phyloP scores from a whole-genome alignment of 176 grass and related monocot species.

The Themeda triandra region DNA sequence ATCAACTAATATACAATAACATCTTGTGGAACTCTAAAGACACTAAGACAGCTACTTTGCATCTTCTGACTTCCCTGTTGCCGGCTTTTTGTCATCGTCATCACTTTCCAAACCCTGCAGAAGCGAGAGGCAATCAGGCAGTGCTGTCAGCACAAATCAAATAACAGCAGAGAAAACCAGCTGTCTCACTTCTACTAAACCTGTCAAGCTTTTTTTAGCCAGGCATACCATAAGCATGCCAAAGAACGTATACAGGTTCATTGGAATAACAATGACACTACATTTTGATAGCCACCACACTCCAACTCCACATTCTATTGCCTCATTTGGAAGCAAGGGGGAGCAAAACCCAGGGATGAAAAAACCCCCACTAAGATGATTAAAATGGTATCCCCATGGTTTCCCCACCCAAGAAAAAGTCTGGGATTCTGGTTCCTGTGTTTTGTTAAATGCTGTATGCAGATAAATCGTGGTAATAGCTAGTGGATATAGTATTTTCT shows the following conservation, averaged over 20 bases:
- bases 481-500: neutral
- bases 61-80: conserved; percentile 32
- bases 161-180: neutral
- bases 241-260: neutral
- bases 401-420: too few species aligned
- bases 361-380: too few species aligned
- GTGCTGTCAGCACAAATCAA: conserved; percentile 17
- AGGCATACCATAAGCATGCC: neutral
- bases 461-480: neutral
- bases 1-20: conserved; percentile 41
- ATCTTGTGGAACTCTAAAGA: conserved; percentile 26
- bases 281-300: neutral
- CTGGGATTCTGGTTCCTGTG: too few species aligned
- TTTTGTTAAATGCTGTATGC: neutral
- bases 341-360: too few species aligned
- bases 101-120: conserved; percentile 78
- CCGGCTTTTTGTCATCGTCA: conserved; percentile 36
- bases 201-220: neutral
- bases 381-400: too few species aligned
- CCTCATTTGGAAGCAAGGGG: too few species aligned
- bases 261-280: neutral
- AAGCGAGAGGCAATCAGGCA: neutral
- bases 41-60: conserved; percentile 16
- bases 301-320: conserved; percentile 17
- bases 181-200: neutral